Conservation (phyloP, 192 early-diverging fungal species). For the Coemansia sp. region DNA sequence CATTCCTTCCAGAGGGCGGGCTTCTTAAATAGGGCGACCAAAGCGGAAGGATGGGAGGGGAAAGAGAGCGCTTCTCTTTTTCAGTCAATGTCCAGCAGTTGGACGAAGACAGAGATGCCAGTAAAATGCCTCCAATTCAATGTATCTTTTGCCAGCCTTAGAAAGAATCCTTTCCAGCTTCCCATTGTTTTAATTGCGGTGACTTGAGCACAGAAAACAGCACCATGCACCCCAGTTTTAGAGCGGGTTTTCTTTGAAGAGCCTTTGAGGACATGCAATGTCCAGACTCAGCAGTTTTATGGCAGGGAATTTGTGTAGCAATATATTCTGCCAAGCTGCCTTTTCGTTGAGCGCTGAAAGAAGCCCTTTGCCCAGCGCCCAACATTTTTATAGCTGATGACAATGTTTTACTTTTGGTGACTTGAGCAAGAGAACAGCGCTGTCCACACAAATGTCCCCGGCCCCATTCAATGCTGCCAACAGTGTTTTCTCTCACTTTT, state of each 20-base stretch:
- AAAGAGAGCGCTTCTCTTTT: not conserved
- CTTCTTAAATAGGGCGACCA: not conserved
- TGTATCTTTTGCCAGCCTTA: not conserved
- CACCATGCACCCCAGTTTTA: not conserved
- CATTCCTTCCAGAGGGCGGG: not conserved
- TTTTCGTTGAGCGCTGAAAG: not conserved
- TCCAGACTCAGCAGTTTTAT: not conserved
- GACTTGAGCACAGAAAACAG: not conserved
- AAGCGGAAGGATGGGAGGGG: not conserved
- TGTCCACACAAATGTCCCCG: not conserved
- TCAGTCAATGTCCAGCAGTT: not conserved
- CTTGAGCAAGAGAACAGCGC: not conserved
- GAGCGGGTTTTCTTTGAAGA: not conserved
- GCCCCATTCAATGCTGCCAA: not conserved
- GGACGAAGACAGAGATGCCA: not conserved
- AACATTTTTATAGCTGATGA: too few relatives aligned
- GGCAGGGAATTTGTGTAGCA: not conserved
- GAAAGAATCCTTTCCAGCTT: not conserved
- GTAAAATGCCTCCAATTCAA: not conserved
- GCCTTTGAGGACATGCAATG: not conserved
- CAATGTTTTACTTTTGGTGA: not conserved
- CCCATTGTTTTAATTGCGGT: not conserved
- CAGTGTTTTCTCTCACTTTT: not conserved
- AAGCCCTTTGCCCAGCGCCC: not conserved
- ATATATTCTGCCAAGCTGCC: not conserved